Evolutionary conservation across 2,329 filamentous ascomycete genomes (phyloP).

Genomic region (Arthrocladium fulminans): DNA sequence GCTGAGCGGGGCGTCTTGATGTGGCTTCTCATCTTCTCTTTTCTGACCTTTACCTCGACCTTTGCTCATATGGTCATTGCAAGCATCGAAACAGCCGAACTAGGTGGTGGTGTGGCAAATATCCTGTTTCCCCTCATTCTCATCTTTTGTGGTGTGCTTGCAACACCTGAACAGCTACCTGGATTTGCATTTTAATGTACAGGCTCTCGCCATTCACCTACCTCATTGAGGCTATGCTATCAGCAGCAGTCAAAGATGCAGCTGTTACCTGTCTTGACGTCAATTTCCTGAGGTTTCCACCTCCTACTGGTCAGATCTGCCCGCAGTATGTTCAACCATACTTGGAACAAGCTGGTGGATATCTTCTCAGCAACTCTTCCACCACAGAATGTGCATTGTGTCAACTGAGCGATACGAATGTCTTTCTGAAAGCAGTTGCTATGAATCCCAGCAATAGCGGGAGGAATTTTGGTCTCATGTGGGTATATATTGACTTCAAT

Average conservation of each 20-base stretch:
- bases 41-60: slow-evolving; percentile 62
- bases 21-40: slow-evolving; percentile 54
- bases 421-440: slow-evolving; percentile 36
- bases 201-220: slow-evolving; percentile 76
- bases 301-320: slow-evolving; percentile 52
- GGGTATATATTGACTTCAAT: slow-evolving; percentile 58
- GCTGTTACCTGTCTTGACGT: slow-evolving; percentile 57
- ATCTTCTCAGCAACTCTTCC: slow-evolving; percentile 45
- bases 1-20: slow-evolving; percentile 54
- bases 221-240: slow-evolving; percentile 62
- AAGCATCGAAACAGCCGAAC: slow-evolving; percentile 59
- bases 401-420: slow-evolving; percentile 36
- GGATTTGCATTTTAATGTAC: slow-evolving; percentile 76
- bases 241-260: slow-evolving; percentile 60
- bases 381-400: slow-evolving; percentile 45
- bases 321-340: slow-evolving; percentile 48
- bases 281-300: slow-evolving; percentile 60
- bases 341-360: slow-evolving; percentile 37
- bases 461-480: slow-evolving; percentile 64
- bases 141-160: slow-evolving; percentile 55
- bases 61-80: slow-evolving; percentile 68
- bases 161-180: slow-evolving; percentile 49
- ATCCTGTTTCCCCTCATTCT: slow-evolving; percentile 51
- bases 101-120: slow-evolving; percentile 56
- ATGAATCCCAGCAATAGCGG: slow-evolving; percentile 45